Conservation (phyloP, 2,329 filamentous ascomycete species). For the Ophiostoma australiae region DNA sequence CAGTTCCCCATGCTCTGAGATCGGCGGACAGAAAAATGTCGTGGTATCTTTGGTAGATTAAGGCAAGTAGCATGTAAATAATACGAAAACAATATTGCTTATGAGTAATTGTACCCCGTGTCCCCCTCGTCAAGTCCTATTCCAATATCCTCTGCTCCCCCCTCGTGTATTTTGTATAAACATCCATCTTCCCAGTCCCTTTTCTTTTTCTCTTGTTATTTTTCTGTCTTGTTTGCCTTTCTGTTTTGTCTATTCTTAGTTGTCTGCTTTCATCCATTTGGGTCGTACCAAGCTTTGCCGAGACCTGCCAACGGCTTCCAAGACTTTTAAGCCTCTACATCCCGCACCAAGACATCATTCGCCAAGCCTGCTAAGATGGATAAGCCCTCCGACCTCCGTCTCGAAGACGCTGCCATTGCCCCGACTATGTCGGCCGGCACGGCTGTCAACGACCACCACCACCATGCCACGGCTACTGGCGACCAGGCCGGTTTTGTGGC, state of each 20-base stretch:
- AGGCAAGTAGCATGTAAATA: too few relatives aligned
- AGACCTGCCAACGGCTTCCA: slow-evolving; percentile 13
- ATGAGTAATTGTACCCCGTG: not conserved
- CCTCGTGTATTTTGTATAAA: not conserved
- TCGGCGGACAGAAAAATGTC: not conserved
- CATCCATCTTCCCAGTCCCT: not conserved
- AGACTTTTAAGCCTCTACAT: not conserved
- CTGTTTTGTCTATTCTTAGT: not conserved
- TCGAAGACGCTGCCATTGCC: slow-evolving; percentile 9
- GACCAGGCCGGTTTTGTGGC: not conserved
- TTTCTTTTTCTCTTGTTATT: not conserved
- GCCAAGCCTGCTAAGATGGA: slow-evolving; percentile 21
- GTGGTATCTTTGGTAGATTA: not conserved
- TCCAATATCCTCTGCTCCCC: not conserved
- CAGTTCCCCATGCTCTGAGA: not conserved
- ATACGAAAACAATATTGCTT: not conserved
- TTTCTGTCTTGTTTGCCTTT: not conserved
- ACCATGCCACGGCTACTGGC: not conserved
- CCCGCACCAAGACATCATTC: not conserved
- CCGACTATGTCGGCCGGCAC: slow-evolving; percentile 4
- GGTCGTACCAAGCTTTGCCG: slow-evolving; percentile 8
- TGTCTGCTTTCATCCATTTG: not conserved
- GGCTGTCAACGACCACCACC: not conserved
- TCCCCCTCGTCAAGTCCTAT: not conserved
- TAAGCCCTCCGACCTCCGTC: slow-evolving; percentile 15